Evolutionary conservation across 2,329 filamentous ascomycete species (phyloP).

Genomic region (Exophiala lecanii-corni): DNA sequence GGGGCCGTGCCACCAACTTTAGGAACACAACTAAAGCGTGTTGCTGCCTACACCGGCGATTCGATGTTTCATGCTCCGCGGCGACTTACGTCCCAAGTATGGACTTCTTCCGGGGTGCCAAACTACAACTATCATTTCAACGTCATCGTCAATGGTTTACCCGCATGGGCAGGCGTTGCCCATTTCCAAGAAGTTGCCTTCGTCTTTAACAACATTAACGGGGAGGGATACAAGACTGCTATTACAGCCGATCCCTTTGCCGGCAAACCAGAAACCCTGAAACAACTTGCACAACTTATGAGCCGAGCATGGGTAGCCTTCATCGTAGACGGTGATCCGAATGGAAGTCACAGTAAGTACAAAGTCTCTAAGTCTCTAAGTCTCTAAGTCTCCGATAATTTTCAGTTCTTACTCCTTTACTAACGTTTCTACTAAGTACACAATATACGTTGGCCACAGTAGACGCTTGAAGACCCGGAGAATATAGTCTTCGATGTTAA

Average conservation of each 20-base stretch:
- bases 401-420: no score
- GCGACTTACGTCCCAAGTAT: slow-evolving; percentile 49
- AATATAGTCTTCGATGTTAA: slow-evolving; percentile 51
- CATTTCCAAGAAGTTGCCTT: slow-evolving; percentile 56
- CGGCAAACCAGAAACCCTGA: slow-evolving; percentile 39
- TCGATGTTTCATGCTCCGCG: slow-evolving; percentile 52
- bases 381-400: no score
- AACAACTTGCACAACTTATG: slow-evolving; percentile 45
- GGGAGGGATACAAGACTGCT: slow-evolving; percentile 18
- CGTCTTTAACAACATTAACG: slow-evolving; percentile 47
- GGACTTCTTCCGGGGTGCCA: slow-evolving; percentile 44
- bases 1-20: slow-evolving; percentile 15
- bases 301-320: slow-evolving; percentile 51
- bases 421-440: no score
- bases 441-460: slow-evolving; percentile 40
- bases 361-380: no score
- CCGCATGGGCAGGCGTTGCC: slow-evolving; percentile 38
- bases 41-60: slow-evolving; percentile 53
- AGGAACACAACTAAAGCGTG: slow-evolving; percentile 51
- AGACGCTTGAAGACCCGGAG: slow-evolving; percentile 34
- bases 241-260: slow-evolving; percentile 29
- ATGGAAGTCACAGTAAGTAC: slow-evolving; percentile 29
- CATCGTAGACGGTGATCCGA: slow-evolving; percentile 43
- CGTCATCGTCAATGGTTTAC: slow-evolving; percentile 45
- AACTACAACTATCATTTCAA: slow-evolving; percentile 63